A percentile compares a stretch with the other conserved stretches of the same genome.
phyloP scores from a whole-genome alignment of 129 eudicot genomes.

The Flaveria sonorensis region DNA sequence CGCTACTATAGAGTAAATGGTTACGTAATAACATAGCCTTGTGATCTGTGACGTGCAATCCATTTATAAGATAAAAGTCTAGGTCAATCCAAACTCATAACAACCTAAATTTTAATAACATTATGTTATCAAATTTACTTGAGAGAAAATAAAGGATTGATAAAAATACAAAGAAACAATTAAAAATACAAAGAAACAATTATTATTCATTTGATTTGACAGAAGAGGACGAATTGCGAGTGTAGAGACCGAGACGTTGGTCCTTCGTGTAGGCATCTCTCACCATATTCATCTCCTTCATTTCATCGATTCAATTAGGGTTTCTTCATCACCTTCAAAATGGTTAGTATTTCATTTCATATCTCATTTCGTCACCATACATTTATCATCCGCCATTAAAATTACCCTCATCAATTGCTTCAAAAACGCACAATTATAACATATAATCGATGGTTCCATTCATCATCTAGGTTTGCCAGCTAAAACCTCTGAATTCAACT shows the following conservation, averaged over 20 bases:
- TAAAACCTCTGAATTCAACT: neutral
- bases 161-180: too few relatives aligned
- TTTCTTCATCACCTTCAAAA: conserved; percentile 9
- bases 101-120: too few relatives aligned
- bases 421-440: neutral
- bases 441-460: neutral
- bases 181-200: neutral
- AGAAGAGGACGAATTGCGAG: neutral
- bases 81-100: too few relatives aligned
- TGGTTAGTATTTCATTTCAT: neutral
- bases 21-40: too few relatives aligned
- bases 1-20: too few relatives aligned
- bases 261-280: neutral
- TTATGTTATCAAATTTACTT: too few relatives aligned
- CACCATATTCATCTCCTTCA: neutral
- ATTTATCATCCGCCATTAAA: neutral
- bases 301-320: conserved; percentile 7
- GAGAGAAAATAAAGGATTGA: too few relatives aligned
- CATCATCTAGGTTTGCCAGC: neutral
- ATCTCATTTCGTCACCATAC: neutral
- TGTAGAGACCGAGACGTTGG: neutral
- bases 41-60: too few relatives aligned
- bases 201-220: neutral
- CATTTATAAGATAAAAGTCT: too few relatives aligned
- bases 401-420: neutral